These are phyloP conservation scores for Phaeophleospora eucalypticola DNA, from an alignment of 2,329 filamentous ascomycete genomes.

Conservation along the genomic window DNA sequence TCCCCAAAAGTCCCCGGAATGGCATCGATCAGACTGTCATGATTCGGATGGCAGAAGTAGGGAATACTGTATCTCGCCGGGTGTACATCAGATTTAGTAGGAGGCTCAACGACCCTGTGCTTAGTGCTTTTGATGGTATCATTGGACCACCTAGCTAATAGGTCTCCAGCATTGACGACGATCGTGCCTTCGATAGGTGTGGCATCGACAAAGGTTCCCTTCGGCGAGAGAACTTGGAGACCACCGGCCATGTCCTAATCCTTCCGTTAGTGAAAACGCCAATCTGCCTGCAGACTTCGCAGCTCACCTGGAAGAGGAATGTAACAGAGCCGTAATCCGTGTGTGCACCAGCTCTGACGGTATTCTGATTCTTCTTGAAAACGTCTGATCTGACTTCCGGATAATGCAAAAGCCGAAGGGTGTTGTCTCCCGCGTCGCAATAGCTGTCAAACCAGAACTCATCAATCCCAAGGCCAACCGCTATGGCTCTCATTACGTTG, in stretches of 20 bases:
- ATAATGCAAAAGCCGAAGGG: slow-evolving; percentile 51
- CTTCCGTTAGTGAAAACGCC: neutral
- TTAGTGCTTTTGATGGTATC: slow-evolving; percentile 86
- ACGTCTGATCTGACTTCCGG: slow-evolving; percentile 53
- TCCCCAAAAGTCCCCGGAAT: slow-evolving; percentile 72
- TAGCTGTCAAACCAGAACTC: slow-evolving; percentile 74
- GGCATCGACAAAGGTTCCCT: slow-evolving; percentile 72
- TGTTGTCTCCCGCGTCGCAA: slow-evolving; percentile 66
- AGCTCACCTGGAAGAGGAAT: slow-evolving; percentile 41
- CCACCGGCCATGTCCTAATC: slow-evolving; percentile 52
- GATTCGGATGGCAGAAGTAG: slow-evolving; percentile 88
- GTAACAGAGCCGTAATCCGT: slow-evolving; percentile 59
- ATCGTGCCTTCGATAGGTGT: slow-evolving; percentile 76
- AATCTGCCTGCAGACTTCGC: neutral
- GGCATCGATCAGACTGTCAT: slow-evolving; percentile 68
- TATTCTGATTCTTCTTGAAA: slow-evolving; percentile 47
- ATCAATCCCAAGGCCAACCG: slow-evolving; percentile 62
- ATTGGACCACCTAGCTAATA: slow-evolving; percentile 76
- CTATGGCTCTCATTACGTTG: slow-evolving; percentile 61
- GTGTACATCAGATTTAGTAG: slow-evolving; percentile 54
- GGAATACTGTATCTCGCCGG: slow-evolving; percentile 78
- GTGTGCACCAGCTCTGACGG: slow-evolving; percentile 69
- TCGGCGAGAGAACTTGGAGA: slow-evolving; percentile 63
- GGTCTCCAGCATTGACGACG: slow-evolving; percentile 83
- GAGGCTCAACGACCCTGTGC: slow-evolving; percentile 84